Conservation (phyloP, 495 filamentous ascomycete genomes). For the Lasiosphaeria miniovina region DNA sequence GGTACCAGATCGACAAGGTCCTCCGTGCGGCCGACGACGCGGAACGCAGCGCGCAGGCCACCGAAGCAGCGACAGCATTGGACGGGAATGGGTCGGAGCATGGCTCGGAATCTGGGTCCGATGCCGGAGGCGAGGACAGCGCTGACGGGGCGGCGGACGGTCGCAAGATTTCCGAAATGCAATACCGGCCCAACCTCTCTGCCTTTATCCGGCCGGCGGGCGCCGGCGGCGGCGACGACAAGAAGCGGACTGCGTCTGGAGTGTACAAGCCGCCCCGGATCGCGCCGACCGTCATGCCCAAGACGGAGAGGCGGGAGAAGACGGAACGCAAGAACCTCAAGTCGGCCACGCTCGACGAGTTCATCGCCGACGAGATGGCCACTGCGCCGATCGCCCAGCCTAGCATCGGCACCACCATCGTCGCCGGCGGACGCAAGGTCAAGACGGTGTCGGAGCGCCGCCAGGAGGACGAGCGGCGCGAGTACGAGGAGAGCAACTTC, state of each 20-base stretch:
- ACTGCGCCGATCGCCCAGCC: constrained; percentile 72
- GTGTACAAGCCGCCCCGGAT: constrained; percentile 86
- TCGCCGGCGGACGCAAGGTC: constrained; percentile 64
- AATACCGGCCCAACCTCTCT: constrained; percentile 63
- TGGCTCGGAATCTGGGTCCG: constrained; percentile 33
- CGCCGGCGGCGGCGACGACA: constrained; percentile 41
- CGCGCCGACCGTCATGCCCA: constrained; percentile 68
- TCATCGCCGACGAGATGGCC: constrained; percentile 75
- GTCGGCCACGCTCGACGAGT: constrained; percentile 81
- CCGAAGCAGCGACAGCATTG: constrained; percentile 28
- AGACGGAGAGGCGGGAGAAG: constrained; percentile 55
- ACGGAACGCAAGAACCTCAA: constrained; percentile 56
- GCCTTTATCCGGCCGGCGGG: constrained; percentile 37
- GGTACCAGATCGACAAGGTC: constrained; percentile 88
- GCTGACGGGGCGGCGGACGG: constrained; percentile 38
- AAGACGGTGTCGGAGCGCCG: constrained; percentile 68
- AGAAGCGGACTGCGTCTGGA: constrained; percentile 45
- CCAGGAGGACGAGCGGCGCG: constrained; percentile 65
- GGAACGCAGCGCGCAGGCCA: constrained; percentile 37
- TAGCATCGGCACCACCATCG: constrained; percentile 79
- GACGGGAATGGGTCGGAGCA: background rate
- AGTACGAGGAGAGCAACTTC: constrained; percentile 87
- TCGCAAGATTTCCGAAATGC: constrained; percentile 58
- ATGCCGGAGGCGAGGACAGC: constrained; percentile 36
- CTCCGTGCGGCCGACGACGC: constrained; percentile 81